Percentiles rank a stretch among this genome's conserved stretches.
These are phyloP conservation scores for Ottelia alismoides DNA, from an alignment of 106 monocot genomes.

Conservation along the genomic window DNA sequence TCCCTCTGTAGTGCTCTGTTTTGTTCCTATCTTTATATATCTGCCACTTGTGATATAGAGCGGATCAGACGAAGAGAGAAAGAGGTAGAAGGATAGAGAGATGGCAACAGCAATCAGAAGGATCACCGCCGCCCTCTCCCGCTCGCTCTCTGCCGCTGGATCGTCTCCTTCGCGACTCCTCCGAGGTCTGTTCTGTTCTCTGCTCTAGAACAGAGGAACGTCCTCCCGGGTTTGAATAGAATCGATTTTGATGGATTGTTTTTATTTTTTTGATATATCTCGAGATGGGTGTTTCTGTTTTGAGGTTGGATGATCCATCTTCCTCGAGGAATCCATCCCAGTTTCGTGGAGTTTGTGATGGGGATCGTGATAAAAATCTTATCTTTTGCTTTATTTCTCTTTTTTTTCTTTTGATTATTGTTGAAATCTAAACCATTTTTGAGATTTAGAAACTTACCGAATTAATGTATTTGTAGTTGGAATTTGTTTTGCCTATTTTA, in stretches of 20 bases:
- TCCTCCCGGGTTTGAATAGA: background rate
- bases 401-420: too few species aligned
- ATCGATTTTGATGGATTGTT: background rate
- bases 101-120: conserved; percentile 26
- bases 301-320: background rate
- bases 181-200: conserved; percentile 7
- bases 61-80: too few species aligned
- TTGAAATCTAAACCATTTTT: too few species aligned
- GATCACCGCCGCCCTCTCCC: conserved; percentile 33
- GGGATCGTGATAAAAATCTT: background rate
- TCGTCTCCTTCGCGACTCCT: conserved; percentile 1
- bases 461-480: background rate
- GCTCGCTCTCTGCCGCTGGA: conserved; percentile 18
- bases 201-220: too few species aligned
- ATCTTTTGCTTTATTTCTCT: too few species aligned
- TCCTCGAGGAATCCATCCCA: background rate
- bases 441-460: too few species aligned
- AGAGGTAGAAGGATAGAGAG: too few species aligned
- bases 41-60: too few species aligned
- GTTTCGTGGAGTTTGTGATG: background rate
- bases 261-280: background rate
- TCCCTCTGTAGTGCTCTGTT: too few species aligned
- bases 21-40: too few species aligned
- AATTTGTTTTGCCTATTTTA: background rate
- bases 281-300: background rate